Evolutionary conservation across 2,329 filamentous ascomycete species (phyloP).

Genomic region (Drechslerella dactyloides): DNA sequence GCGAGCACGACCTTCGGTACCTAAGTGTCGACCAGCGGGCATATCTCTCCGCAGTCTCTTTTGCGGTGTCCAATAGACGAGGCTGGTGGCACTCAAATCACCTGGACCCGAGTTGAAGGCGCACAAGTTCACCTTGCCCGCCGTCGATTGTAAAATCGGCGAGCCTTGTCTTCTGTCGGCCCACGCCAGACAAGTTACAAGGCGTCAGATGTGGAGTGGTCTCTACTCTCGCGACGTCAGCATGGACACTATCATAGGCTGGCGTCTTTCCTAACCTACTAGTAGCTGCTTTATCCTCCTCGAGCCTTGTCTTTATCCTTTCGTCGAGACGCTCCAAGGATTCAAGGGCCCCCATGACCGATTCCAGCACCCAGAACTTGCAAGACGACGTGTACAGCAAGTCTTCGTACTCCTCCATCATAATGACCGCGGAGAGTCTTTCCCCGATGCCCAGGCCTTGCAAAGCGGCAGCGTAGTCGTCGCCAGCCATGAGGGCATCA

Average conservation of each 20-base stretch:
- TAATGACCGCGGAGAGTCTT: not conserved
- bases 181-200: too few species aligned
- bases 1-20: not conserved
- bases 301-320: not conserved
- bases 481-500: not conserved
- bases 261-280: not conserved
- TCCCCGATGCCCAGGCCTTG: not conserved
- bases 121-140: not conserved
- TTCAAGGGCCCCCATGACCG: not conserved
- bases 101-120: not conserved
- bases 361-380: not conserved
- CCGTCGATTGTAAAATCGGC: not conserved
- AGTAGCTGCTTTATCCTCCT: not conserved
- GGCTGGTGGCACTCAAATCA: too few species aligned
- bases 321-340: not conserved
- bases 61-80: constrained; percentile 30
- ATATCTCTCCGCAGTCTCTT: constrained; percentile 10
- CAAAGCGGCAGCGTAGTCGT: not conserved
- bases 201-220: too few species aligned
- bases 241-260: not conserved
- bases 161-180: not conserved
- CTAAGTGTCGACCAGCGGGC: constrained; percentile 3
- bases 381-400: not conserved
- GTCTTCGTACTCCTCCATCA: not conserved
- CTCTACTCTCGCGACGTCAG: too few species aligned